A percentile compares a stretch with the other conserved stretches of the same genome.
Conservation (phyloP, 441 rosid species). For the Populus tomentosa region DNA sequence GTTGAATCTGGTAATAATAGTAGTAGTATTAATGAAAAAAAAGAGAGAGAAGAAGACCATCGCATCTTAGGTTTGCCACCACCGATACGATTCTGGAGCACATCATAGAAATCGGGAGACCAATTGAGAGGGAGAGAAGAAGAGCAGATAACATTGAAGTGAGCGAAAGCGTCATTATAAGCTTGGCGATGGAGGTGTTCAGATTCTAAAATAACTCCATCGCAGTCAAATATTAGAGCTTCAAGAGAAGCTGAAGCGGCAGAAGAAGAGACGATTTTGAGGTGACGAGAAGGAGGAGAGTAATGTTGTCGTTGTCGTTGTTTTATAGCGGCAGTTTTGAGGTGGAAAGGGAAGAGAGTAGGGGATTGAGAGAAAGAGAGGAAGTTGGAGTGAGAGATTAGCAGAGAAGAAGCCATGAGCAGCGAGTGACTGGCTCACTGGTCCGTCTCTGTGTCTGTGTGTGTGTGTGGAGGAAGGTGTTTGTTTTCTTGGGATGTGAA, state of each 20-base stretch:
- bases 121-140: slow-evolving; percentile 52
- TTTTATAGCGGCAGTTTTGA: slow-evolving; percentile 23
- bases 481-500: background rate
- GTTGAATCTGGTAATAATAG: too few species aligned
- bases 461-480: background rate
- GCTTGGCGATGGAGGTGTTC: slow-evolving; percentile 91
- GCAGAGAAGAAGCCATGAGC: slow-evolving; percentile 30
- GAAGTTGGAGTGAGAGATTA: slow-evolving; percentile 18
- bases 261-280: slow-evolving; percentile 21
- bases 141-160: slow-evolving; percentile 71
- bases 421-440: background rate
- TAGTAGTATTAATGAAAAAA: background rate
- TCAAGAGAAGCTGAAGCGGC: slow-evolving; percentile 33
- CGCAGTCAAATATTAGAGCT: slow-evolving; percentile 86
- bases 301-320: slow-evolving; percentile 10
- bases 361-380: slow-evolving; percentile 12
- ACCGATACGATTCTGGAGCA: slow-evolving; percentile 78
- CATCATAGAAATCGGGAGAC: slow-evolving; percentile 71
- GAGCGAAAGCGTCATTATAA: slow-evolving; percentile 82
- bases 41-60: slow-evolving; percentile 35
- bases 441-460: background rate
- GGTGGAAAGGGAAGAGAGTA: slow-evolving; percentile 13
- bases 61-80: slow-evolving; percentile 98
- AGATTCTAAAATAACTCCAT: slow-evolving; percentile 86
- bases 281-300: background rate